Evolutionary conservation across 176 grass and related monocot genomes (phyloP).

Genomic region (Alopecurus myosuroides): DNA sequence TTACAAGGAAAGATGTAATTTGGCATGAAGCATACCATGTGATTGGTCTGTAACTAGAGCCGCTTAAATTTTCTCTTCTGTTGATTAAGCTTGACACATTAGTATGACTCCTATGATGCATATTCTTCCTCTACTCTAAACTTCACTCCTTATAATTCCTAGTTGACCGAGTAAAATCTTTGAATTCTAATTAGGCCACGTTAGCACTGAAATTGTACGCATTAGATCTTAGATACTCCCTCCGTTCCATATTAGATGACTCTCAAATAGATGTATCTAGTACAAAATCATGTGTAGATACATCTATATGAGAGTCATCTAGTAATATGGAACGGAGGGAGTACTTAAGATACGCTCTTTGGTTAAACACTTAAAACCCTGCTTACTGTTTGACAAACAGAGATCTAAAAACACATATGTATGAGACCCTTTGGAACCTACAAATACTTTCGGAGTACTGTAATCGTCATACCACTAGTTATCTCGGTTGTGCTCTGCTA

Average conservation of each 20-base stretch:
- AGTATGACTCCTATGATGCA: neutral
- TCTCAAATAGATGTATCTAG: too few species aligned
- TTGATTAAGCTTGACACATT: neutral
- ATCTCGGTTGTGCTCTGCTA: neutral
- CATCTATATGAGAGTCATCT: too few species aligned
- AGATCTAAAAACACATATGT: neutral
- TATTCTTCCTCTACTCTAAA: neutral
- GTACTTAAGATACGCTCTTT: neutral
- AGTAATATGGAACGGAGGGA: too few species aligned
- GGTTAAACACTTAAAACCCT: neutral
- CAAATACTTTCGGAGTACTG: neutral
- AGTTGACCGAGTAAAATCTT: too few species aligned
- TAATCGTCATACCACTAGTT: neutral
- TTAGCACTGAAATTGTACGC: neutral
- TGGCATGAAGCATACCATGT: neutral
- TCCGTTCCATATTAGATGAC: too few species aligned
- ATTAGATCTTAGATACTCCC: neutral
- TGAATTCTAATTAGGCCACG: neutral
- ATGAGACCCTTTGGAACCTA: neutral
- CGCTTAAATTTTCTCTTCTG: neutral
- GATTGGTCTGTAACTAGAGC: neutral
- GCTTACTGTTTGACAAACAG: neutral
- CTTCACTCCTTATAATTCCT: neutral
- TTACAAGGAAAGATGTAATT: neutral
- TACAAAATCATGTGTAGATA: too few species aligned